Evolutionary conservation across 2,329 filamentous ascomycete species (phyloP), one percentile per base, ranked within the genome.

Genomic region (Colletotrichum phormii): DNA sequence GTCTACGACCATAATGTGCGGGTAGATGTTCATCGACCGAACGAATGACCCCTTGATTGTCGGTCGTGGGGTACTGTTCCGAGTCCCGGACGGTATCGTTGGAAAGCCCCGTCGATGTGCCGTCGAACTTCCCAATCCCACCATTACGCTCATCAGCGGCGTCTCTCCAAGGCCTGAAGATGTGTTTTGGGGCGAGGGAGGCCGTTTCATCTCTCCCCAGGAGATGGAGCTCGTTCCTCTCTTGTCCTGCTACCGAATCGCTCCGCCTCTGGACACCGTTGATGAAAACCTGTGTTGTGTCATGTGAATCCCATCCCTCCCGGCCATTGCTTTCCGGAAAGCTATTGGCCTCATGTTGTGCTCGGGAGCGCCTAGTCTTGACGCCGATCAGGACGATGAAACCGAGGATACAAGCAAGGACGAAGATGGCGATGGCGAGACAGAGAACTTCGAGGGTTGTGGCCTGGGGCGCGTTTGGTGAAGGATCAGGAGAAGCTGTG

Each of bases 371-470:
- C 29, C 46, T 64, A 22, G 35, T 64, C 12, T 54, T 64, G 31
- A 64, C 18, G 22, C 26, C 61, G 5, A 80, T 72, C 55, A 80
- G 78, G 51, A 83, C 77, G 29, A 82, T 64, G n/a, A 80, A 70
- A 26, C 77, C 77, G 18, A 84, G 75, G 7, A 81, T 72, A 18
- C 75, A 76, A 18, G 83, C 81, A 31, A 84, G 77, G 18, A 80
- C 54, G 46, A 84, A 74, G 57, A 81, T 78, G 13, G 77, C 78
- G 15, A 77, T 69, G 13, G 82, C 80, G 31, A 84, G 74, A 31
- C 82, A 74, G 49, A 80, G 63, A 57, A 84, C 81, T 74, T 84
- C 81, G 46, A 81, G 68, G 55, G 77, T 77, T 66, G 74, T 78
- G 42, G 78, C 74, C n/a, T 81, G 78, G 54, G 13, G 18, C 7